Base-by-base conservation (phyloP, 768 basidiomycete species). In the Sporobolomyces pararoseus region DNA sequence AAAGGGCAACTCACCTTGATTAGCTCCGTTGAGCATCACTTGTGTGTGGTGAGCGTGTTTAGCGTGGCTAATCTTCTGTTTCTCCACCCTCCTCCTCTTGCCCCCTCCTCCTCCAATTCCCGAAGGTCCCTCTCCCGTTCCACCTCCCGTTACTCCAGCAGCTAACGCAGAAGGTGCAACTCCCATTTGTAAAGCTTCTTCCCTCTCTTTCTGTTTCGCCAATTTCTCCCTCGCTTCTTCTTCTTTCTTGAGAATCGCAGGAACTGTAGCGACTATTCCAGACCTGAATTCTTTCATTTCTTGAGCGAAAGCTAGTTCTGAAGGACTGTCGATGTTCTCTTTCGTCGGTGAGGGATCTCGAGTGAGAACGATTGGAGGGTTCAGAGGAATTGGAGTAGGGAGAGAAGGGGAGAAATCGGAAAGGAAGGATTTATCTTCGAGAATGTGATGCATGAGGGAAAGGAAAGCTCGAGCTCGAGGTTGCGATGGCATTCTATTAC, bases 401-500 rank as follows among this genome's bases (percentile, higher is more conserved):
- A 80, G 80, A 21, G 64, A 10, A 27, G 65, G 37, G 19, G 87
- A 84, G 78, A 86, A 85, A 23, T 85, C 84, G 76, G 89, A 87
- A 61, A 86, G 84, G 77, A 89, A 92, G 7, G 90, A 88, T 1
- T 84, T 82, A 39, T 82, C 83, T 79, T 92, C 90, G 72, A 93
- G 82, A 78, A 93, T 91, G 77, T 89, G 84, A 79, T 86, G 91
- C 57, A 91, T 80, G 65, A 91, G 83, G 88, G 89, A 91, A 34
- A 95, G 83, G 78, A 95, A 90, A 4, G 86, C 89, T 65, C 82
- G 82, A 7, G 89, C 90, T 35, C 92, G 88, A 71, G 88, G 87
- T 5, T 79, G 79, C 3, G 91, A 90, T 16, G 87, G 84, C 42
- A 91, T 73, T 37, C 72, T 73, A 27, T 32, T n/a, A n/a, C n/a